phyloP scores from a whole-genome alignment of 2,329 filamentous ascomycete species.

The Bisporella sp. region DNA sequence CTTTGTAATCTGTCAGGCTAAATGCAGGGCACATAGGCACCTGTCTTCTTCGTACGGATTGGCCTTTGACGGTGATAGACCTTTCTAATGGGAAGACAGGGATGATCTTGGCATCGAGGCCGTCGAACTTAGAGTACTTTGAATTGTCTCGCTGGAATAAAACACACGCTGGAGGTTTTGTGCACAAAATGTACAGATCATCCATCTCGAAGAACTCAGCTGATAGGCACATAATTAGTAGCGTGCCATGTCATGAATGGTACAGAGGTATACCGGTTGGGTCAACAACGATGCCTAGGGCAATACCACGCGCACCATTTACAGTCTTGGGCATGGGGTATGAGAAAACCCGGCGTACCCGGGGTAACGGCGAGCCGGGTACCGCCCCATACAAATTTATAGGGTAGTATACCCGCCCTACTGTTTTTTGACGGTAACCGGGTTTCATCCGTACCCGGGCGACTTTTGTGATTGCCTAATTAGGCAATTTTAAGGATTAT shows the following conservation, averaged over 20 bases:
- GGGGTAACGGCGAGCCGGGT: no score
- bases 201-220: constrained; percentile 10
- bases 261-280: no score
- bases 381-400: no score
- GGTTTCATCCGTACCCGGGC: no score
- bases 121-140: constrained; percentile 1
- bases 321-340: no score
- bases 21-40: constrained; percentile 11
- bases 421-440: no score
- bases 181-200: constrained; percentile 11
- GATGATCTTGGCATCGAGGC: constrained; percentile 1
- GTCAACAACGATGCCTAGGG: no score
- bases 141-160: constrained; percentile 8
- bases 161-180: constrained; percentile 10
- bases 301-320: no score
- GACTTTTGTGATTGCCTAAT: background rate
- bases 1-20: constrained; percentile 12
- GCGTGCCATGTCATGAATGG: no score
- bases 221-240: no score
- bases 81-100: constrained; percentile 10
- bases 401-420: no score
- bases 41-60: constrained; percentile 10
- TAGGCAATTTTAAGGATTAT: background rate
- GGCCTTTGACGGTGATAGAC: constrained; percentile 7
- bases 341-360: no score